Conservation (phyloP, 257 asterid species). For the Solanum pimpinellifolium region DNA sequence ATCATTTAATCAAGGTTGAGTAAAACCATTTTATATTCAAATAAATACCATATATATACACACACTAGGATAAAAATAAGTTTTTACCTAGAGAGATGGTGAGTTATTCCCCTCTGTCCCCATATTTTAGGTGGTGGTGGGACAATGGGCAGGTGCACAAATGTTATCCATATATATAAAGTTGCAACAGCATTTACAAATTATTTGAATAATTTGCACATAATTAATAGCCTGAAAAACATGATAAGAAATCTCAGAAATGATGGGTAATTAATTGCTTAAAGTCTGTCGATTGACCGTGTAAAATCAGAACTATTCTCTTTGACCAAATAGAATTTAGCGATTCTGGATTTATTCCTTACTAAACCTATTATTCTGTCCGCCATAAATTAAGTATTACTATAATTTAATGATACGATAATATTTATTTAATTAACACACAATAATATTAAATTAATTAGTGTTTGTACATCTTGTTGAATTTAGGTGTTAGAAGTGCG, state of each 20-base stretch:
- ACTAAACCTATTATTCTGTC: not conserved
- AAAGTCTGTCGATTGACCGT: not conserved
- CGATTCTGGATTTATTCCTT: not conserved
- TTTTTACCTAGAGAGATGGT: not conserved
- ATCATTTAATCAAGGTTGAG: not conserved
- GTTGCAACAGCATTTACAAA: not conserved
- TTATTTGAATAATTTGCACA: not conserved
- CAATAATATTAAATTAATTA: not conserved
- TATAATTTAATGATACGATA: no score
- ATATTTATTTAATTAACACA: no score
- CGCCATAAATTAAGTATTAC: not conserved
- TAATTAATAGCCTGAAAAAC: not conserved
- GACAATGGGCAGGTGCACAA: not conserved
- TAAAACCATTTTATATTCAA: not conserved
- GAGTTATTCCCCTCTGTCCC: not conserved
- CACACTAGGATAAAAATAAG: not conserved
- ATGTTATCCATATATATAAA: not conserved
- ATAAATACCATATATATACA: not conserved
- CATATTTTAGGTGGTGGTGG: not conserved
- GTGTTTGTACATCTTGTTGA: not conserved
- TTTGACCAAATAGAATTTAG: not conserved
- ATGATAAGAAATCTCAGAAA: not conserved
- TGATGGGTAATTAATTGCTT: not conserved
- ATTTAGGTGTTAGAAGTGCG: slow-evolving; percentile 65
- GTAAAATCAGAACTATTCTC: not conserved